Base-by-base conservation (phyloP, 257 asterid species). In the Penstemon barbatus region DNA sequence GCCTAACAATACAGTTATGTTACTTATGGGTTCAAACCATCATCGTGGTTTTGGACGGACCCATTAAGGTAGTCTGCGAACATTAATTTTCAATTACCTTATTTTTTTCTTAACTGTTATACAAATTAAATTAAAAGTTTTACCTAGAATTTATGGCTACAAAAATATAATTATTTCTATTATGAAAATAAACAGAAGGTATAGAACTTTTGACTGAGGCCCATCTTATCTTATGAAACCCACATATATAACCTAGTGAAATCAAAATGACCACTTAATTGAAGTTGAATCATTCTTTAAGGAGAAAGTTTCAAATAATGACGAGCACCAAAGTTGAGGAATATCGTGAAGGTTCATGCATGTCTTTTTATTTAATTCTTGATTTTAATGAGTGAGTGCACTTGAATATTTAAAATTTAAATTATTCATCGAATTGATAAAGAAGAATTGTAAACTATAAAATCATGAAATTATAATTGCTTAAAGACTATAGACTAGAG, bases 271-370 rank as follows among this genome's bases (percentile, higher is more conserved):
- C 40, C 60, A 55, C 60, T 25, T 1, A 25, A 25, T 55, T 19
- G 18, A 41, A 64, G 19, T 42, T 51, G 50, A 65, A 65, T 6
- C 15, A 12, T 52, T 15, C 18, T 25, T 4, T 5, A 15, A 13
- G 57, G 8, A 12, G 0, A 51, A 51, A n/a, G 33, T 25, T 25
- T 2, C 1, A 12, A 1, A 51, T 2, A 3, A 54, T 19, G 8
- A 54, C 8, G 12, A 7, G 59, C 39, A 54, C 39, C 61, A 56
- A 33, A 65, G 12, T 51, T 52, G 40, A 18, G 61, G 50, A 57
- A 66, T 40, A 52, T 52, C 61, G 13, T 53, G 51, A 36, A 39
- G 60, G 61, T 52, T 50, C 61, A 49, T 49, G 10, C 69, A 33
- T 64, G 48, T 13, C 2, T 25, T 25, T 48, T 49, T 49, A 3